These are phyloP conservation scores for Moesziomyces parantarcticus DNA, from an alignment of 1,284 basidiomycete species.

Conservation along the genomic window DNA sequence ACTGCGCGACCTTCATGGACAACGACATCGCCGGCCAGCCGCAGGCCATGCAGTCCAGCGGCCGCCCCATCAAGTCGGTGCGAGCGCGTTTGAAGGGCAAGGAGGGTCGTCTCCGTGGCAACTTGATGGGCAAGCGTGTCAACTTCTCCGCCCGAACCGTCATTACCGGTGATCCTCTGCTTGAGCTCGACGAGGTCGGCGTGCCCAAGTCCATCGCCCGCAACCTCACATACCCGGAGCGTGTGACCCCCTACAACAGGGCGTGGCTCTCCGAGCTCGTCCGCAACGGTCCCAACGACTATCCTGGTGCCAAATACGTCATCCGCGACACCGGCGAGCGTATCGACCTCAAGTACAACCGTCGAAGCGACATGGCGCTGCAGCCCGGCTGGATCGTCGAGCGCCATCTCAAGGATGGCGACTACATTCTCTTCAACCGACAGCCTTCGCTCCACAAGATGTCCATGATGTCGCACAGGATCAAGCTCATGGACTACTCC, in stretches of 20 bases:
- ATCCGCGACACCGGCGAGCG: conserved; percentile 98
- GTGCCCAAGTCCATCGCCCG: conserved; percentile 97
- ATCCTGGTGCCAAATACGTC: conserved; percentile 96
- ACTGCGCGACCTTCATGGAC: conserved; percentile 99
- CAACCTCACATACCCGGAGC: conserved; percentile 96
- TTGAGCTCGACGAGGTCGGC: conserved; percentile 96
- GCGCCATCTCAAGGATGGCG: conserved; percentile 92
- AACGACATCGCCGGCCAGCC: conserved; percentile 99
- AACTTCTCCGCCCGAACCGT: conserved; percentile 99
- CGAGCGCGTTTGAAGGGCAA: conserved; percentile 98
- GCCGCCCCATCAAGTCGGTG: conserved; percentile 97
- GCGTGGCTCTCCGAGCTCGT: conserved; percentile 93
- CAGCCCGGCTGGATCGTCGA: conserved; percentile 99
- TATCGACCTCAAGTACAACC: conserved; percentile 91
- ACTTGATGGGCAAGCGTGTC: conserved; percentile 99
- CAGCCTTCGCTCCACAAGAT: conserved; percentile 99
- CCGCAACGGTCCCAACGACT: conserved; percentile 93
- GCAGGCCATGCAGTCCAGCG: conserved; percentile 96
- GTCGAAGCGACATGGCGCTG: conserved; percentile 89
- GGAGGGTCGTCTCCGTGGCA: conserved; percentile 96
- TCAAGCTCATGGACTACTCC: conserved; percentile 98
- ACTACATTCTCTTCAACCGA: conserved; percentile 94
- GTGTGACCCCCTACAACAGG: conserved; percentile 98
- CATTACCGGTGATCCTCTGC: conserved; percentile 97
- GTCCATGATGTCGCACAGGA: conserved; percentile 99